These are phyloP conservation scores for Rhododendron ovatum DNA, from an alignment of 148 eudicot species.

Conservation along the genomic window DNA sequence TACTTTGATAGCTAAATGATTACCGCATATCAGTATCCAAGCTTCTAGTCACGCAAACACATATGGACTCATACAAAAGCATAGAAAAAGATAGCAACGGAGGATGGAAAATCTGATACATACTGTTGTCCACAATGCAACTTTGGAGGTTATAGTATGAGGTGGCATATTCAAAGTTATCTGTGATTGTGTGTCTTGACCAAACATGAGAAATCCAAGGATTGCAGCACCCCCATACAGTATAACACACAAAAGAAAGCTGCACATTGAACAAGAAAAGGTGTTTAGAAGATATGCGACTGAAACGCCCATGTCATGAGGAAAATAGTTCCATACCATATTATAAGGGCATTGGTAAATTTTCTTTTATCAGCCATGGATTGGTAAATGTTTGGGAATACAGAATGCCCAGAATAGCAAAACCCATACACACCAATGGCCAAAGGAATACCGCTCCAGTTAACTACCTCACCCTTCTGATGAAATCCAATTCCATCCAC, in stretches of 20 bases:
- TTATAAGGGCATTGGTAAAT: slow-evolving; percentile 57
- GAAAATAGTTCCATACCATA: slow-evolving; percentile 31
- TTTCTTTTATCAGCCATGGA: slow-evolving; percentile 89
- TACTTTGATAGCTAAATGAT: neutral
- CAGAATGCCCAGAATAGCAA: slow-evolving; percentile 86
- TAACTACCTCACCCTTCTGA: slow-evolving; percentile 46
- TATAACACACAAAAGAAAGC: slow-evolving; percentile 62
- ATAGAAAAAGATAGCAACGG: neutral
- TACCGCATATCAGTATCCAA: neutral
- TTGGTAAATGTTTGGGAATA: slow-evolving; percentile 89
- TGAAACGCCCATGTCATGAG: neutral
- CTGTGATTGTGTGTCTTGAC: slow-evolving; percentile 64
- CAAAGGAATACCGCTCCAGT: slow-evolving; percentile 74
- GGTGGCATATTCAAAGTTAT: slow-evolving; percentile 86
- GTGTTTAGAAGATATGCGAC: neutral
- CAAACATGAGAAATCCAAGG: slow-evolving; percentile 88
- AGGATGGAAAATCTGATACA: slow-evolving; percentile 21
- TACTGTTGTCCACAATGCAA: slow-evolving; percentile 89
- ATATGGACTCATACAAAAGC: neutral
- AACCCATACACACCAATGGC: slow-evolving; percentile 84
- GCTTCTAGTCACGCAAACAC: neutral
- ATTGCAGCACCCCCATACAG: slow-evolving; percentile 76
- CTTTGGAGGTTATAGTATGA: slow-evolving; percentile 45
- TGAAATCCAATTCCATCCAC: slow-evolving; percentile 61
- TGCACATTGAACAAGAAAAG: slow-evolving; percentile 27